Percentiles rank a stretch among this genome's conserved stretches.
phyloP scores from a whole-genome alignment of 805 yeast genomes.

The Priceomyces carsonii region DNA sequence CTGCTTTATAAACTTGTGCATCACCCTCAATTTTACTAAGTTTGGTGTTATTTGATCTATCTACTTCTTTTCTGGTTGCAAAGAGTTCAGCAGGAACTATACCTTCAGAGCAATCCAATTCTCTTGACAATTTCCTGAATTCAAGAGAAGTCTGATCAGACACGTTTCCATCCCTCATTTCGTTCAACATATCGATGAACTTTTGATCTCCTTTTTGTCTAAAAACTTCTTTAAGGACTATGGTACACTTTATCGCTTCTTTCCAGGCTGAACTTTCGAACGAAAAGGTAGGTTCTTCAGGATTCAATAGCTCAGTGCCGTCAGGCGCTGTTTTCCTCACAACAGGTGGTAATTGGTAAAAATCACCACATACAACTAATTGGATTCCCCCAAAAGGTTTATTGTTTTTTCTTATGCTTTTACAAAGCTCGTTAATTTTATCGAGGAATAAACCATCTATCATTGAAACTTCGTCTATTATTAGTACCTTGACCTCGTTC shows the following conservation, averaged over 20 bases:
- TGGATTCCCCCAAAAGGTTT: conserved; percentile 83
- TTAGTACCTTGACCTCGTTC: conserved; percentile 56
- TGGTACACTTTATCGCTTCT: conserved; percentile 53
- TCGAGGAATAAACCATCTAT: conserved; percentile 68
- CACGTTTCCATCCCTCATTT: conserved; percentile 65
- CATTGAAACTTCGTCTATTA: conserved; percentile 83
- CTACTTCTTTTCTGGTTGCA: conserved; percentile 73
- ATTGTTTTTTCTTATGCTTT: conserved; percentile 43
- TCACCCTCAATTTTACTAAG: conserved; percentile 48
- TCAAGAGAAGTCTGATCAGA: conserved; percentile 46
- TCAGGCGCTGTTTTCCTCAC: conserved; percentile 30
- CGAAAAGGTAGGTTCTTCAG: conserved; percentile 47
- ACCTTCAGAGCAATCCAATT: conserved; percentile 52
- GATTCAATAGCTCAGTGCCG: conserved; percentile 21
- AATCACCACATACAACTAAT: conserved; percentile 75
- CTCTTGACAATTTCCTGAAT: conserved; percentile 54
- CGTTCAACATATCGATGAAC: conserved; percentile 74
- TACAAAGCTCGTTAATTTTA: conserved; percentile 62
- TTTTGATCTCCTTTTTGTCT: conserved; percentile 74
- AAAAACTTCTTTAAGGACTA: conserved; percentile 64
- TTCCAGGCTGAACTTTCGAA: conserved; percentile 70
- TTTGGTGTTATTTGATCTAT: conserved; percentile 57
- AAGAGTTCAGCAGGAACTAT: conserved; percentile 74
- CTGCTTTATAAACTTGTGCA: conserved; percentile 44
- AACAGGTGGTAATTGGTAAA: conserved; percentile 81